Base-by-base conservation (phyloP, 2,329 filamentous ascomycete species). In the Beauveria asiatica region DNA sequence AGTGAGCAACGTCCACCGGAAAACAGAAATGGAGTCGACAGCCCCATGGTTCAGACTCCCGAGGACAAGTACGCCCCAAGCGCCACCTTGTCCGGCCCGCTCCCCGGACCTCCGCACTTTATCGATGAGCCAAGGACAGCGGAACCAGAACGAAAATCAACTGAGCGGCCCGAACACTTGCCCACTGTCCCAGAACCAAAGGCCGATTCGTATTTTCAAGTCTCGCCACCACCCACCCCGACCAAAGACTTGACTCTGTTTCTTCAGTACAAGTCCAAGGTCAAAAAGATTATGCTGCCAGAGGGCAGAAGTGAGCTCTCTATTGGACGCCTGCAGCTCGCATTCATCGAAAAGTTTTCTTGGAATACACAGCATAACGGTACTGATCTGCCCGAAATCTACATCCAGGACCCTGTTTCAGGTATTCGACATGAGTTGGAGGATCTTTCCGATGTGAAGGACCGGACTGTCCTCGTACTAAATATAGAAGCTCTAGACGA, bases 311-410 rank as follows among this genome's bases (percentile, higher is more conserved):
- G 87, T 37, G 91, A 93, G 63, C 80, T 99, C 11, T 93, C 90
- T 3, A 87, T 97, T 62, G 92, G 92, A 1, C 84, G 92, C 25
- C 75, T 99, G 61, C 93, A 99, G 72, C 81, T 99, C 30, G 93
- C 94, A 1, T 99, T 99, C 67, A 99, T 99, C 67, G 94, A 99
- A 67, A 99, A 97, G 71, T 99, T 99, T 70, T 94, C 93, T 0
- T 99, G 95, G 92, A 97, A 96, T 67, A 97, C 93, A 1, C 92
- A 97, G 67, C 88, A 91, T 62, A 95, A 97, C 68, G 94, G 94
- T 8, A 84, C 86, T 16, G 94, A 99, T 70, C 76, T 99, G 50
- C 94, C 94, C 0, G 94, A 99, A 67, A 97, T 99, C 17, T 97
- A 99, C 72, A 94, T 99, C 17, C 94, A 99, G 72, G 94, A 99